Base-by-base conservation (phyloP, 441 rosid species). In the Rhodomyrtus psidioides region DNA sequence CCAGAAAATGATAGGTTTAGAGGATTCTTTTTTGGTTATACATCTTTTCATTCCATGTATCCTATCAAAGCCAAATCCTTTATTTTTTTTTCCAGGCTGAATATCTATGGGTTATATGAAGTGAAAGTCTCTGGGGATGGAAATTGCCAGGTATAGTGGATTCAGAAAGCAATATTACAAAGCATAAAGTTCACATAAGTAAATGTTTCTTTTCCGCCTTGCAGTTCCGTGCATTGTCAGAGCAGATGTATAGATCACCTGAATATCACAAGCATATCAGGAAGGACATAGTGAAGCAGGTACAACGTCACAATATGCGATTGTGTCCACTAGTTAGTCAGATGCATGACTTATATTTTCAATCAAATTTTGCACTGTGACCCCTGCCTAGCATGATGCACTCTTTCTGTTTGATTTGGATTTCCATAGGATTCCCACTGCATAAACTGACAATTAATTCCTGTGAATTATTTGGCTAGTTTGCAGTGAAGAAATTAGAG, bases 191-290 rank as follows among this genome's bases (percentile, higher is more conserved):
- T 86, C 65, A 21, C 6, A 30, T 21, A 44, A 23, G 59, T 49
- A 26, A 16, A 39, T 56, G 14, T 21, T 44, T 62, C 26, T 82
- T 81, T 23, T 85, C 65, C 56, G 62, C 84, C 39, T 86, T 88
- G 89, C 93, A 97, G 99, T 97, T 97, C 83, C 97, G 99, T 88
- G 98, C 99, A 55, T 94, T 96, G 87, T 95, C 98, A 53, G 99
- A 97, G 57, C 99, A 97, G 92, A 88, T 97, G 91, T 95, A 89
- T 90, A 92, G 88, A 88, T 96, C 97, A 53, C 95, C 99, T 59
- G 96, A 97, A 86, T 91, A 95, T 92, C 99, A 97, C 93, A 96
- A 96, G 91, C 95, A 96, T 89, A 92, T 97, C 30, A 91, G 99
- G 62, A 94, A 92, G 90, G 98, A 96, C 82, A 88, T 96, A 83